phyloP scores from a whole-genome alignment of 768 basidiomycete genomes.

The Hirschioporus abietinus region DNA sequence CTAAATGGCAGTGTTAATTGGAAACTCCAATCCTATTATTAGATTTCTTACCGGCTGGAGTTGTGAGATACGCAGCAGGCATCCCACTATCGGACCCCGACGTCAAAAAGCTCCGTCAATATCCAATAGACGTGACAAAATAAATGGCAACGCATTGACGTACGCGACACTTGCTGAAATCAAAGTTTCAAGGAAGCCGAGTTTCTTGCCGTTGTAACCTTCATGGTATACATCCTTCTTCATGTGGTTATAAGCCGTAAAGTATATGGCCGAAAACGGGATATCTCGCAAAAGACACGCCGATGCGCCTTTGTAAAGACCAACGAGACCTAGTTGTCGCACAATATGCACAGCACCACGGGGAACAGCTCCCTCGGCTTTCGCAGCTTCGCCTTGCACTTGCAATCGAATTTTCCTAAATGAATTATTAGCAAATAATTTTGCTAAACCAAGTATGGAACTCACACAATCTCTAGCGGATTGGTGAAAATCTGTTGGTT shows the following conservation, averaged over 20 bases:
- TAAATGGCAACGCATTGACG: constrained; percentile 27
- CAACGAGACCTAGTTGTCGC: constrained; percentile 85
- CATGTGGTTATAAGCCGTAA: constrained; percentile 82
- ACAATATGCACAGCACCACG: constrained; percentile 92
- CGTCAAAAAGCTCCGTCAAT: constrained; percentile 22
- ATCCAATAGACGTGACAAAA: constrained; percentile 6
- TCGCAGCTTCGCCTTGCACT: constrained; percentile 93
- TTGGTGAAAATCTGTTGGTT: constrained; percentile 84
- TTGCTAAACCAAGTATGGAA: not conserved
- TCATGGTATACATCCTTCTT: constrained; percentile 95
- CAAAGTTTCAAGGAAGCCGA: constrained; percentile 88
- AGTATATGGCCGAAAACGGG: constrained; percentile 94
- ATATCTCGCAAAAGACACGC: constrained; percentile 95
- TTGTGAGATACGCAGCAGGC: constrained; percentile 94
- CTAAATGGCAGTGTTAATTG: constrained; percentile 34
- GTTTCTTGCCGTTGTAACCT: constrained; percentile 89
- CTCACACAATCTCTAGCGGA: constrained; percentile 92
- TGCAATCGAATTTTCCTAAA: constrained; percentile 87
- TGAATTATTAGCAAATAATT: not conserved
- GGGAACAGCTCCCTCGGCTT: constrained; percentile 71
- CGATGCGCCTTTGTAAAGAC: constrained; percentile 87
- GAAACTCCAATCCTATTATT: constrained; percentile 1
- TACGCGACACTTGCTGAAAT: constrained; percentile 77
- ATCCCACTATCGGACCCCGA: constrained; percentile 65
- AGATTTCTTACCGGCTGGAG: constrained; percentile 66